These are phyloP conservation scores for Candida insectalens DNA, from an alignment of 805 yeast genomes.

Conservation along the genomic window DNA sequence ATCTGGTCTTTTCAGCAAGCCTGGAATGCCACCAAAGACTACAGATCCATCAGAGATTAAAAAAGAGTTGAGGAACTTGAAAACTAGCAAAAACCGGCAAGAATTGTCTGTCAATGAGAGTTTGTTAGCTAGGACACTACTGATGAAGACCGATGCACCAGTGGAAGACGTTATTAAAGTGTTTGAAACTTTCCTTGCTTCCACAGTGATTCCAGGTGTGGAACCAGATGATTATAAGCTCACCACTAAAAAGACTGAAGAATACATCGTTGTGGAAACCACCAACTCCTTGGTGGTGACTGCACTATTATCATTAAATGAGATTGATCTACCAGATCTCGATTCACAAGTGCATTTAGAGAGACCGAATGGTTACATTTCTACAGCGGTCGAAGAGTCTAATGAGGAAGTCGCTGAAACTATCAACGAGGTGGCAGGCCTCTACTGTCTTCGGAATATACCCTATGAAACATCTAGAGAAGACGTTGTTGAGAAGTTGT, in stretches of 20 bases:
- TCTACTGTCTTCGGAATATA: conserved; percentile 28
- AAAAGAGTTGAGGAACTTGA: background rate
- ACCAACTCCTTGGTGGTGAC: conserved; percentile 46
- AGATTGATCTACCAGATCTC: conserved; percentile 22
- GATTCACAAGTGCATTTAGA: conserved; percentile 21
- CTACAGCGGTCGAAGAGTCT: conserved; percentile 38
- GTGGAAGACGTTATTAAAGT: too few species aligned
- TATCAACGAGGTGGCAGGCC: conserved; percentile 23
- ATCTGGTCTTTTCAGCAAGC: conserved; percentile 69
- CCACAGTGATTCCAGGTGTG: conserved; percentile 33
- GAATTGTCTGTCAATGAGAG: too few species aligned
- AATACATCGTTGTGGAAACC: conserved; percentile 39
- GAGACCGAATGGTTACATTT: conserved; percentile 38
- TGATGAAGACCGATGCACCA: too few species aligned
- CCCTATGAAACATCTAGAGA: conserved; percentile 34
- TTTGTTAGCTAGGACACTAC: too few species aligned
- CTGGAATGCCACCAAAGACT: conserved; percentile 33
- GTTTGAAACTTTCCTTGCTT: conserved; percentile 34
- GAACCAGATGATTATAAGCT: conserved; percentile 21
- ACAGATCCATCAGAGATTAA: conserved; percentile 9
- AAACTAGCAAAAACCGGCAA: too few species aligned
- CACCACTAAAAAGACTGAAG: conserved; percentile 24
- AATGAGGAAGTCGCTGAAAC: conserved; percentile 31
- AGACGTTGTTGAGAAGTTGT: conserved; percentile 31
- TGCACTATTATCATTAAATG: conserved; percentile 34